Percentiles rank a stretch among this genome's conserved stretches.
phyloP scores from a whole-genome alignment of 441 rosid species.

The Aleurites moluccanus region DNA sequence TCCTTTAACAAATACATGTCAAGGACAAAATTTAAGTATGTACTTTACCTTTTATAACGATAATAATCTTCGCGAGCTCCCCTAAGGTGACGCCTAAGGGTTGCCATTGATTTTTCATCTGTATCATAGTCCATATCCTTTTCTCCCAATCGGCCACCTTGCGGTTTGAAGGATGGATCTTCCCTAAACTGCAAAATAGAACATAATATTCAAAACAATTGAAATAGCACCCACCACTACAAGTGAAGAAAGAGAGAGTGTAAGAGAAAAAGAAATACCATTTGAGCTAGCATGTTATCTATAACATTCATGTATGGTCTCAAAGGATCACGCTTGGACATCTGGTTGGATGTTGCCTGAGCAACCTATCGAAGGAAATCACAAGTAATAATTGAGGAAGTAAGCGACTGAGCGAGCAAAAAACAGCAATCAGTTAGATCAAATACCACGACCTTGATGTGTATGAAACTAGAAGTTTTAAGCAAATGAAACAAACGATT shows the following conservation, averaged over 20 bases:
- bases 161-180: slow-evolving; percentile 94
- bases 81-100: slow-evolving; percentile 89
- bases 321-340: slow-evolving; percentile 99
- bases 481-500: not conserved
- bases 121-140: slow-evolving; percentile 99
- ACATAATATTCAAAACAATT: slow-evolving; percentile 21
- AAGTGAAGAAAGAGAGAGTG: slow-evolving; percentile 1
- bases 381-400: not conserved
- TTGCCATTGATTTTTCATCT: slow-evolving; percentile 99
- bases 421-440: not conserved
- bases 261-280: slow-evolving; percentile 52
- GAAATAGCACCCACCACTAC: slow-evolving; percentile 9
- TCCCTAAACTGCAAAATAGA: slow-evolving; percentile 64
- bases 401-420: not conserved
- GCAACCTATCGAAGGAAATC: slow-evolving; percentile 64
- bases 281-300: slow-evolving; percentile 76
- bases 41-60: slow-evolving; percentile 80
- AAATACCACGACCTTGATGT: not conserved
- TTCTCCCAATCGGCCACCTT: slow-evolving; percentile 97
- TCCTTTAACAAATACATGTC: not conserved
- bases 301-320: slow-evolving; percentile 97
- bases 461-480: not conserved
- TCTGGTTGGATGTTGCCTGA: slow-evolving; percentile 97
- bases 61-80: slow-evolving; percentile 91
- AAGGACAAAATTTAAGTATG: slow-evolving; percentile 11